These are phyloP conservation scores for Geotrichum citri-aurantii DNA, from an alignment of 1,139 yeast species.

Conservation along the genomic window DNA sequence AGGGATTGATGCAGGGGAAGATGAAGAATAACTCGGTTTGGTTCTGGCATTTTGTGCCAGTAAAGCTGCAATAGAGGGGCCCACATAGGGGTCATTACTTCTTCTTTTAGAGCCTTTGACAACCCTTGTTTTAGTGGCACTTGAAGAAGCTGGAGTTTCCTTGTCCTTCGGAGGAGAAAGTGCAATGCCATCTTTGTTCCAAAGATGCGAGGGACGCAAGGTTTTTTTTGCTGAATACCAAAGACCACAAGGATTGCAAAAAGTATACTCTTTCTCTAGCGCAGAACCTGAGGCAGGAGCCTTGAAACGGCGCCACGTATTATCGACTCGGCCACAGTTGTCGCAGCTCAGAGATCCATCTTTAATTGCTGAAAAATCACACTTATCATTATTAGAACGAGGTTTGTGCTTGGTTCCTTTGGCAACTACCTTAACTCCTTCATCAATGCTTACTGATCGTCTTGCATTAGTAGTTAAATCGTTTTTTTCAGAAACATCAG, in stretches of 20 bases:
- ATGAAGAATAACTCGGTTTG: not conserved
- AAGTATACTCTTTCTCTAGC: slow-evolving; percentile 18
- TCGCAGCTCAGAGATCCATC: slow-evolving; percentile 27
- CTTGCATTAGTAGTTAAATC: not conserved
- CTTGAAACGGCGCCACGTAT: slow-evolving; percentile 35
- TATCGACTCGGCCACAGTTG: slow-evolving; percentile 36
- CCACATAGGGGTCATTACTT: slow-evolving; percentile 1
- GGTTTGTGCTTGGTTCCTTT: not conserved
- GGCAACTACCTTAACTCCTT: not conserved
- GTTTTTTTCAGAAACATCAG: not conserved
- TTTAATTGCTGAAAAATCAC: not conserved
- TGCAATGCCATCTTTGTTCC: slow-evolving; percentile 2
- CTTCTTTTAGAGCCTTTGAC: not conserved
- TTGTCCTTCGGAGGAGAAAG: not conserved
- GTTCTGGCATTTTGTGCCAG: slow-evolving; percentile 10
- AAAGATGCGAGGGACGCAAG: slow-evolving; percentile 32
- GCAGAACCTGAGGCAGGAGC: not conserved
- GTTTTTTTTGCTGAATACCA: slow-evolving; percentile 31
- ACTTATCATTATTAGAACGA: not conserved
- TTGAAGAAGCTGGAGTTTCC: not conserved
- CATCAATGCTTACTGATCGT: not conserved
- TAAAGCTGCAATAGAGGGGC: slow-evolving; percentile 9
- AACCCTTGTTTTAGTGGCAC: not conserved
- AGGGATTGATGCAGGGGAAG: not conserved
- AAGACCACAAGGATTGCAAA: slow-evolving; percentile 39